phyloP scores from a whole-genome alignment of 2,329 filamentous ascomycete species.

The Aspergillus viridinutans region DNA sequence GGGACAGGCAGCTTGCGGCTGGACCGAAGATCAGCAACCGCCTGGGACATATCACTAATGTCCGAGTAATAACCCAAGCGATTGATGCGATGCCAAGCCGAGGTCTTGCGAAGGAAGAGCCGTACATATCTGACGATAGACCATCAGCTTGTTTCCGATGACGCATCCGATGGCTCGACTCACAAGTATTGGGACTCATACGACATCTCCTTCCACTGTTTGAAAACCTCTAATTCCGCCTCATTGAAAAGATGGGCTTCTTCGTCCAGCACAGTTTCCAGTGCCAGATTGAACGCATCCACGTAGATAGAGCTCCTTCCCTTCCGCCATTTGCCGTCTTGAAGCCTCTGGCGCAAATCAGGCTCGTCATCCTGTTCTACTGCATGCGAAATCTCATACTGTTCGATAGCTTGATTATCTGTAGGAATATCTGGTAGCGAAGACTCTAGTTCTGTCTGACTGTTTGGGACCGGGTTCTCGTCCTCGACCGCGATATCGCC shows the following conservation, averaged over 20 bases:
- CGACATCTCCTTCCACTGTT: constrained; percentile 64
- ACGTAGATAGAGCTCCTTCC: constrained; percentile 91
- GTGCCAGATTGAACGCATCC: constrained; percentile 89
- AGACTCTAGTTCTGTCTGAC: constrained; percentile 65
- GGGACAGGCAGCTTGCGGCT: constrained; percentile 52
- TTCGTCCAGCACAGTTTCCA: constrained; percentile 84
- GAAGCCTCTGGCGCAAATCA: constrained; percentile 49
- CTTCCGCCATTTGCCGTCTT: constrained; percentile 62
- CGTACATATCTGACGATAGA: constrained; percentile 68
- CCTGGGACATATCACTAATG: constrained; percentile 66
- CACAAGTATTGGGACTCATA: constrained; percentile 92
- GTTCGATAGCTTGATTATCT: constrained; percentile 68
- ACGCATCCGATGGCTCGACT: constrained; percentile 26
- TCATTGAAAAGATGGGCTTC: constrained; percentile 83
- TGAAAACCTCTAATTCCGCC: constrained; percentile 72
- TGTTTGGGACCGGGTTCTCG: constrained; percentile 20
- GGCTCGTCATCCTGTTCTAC: constrained; percentile 45
- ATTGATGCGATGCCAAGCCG: constrained; percentile 80
- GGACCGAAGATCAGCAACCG: constrained; percentile 62
- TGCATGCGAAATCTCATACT: constrained; percentile 69
- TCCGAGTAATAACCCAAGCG: constrained; percentile 77
- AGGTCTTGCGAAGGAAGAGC: constrained; percentile 86
- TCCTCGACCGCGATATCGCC: neutral
- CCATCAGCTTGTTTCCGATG: constrained; percentile 2
- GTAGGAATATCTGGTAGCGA: constrained; percentile 64